A percentile compares a stretch with the other conserved stretches of the same genome.
Conservation (phyloP, 805 yeast genomes). For the Lipomyces starkeyi region DNA sequence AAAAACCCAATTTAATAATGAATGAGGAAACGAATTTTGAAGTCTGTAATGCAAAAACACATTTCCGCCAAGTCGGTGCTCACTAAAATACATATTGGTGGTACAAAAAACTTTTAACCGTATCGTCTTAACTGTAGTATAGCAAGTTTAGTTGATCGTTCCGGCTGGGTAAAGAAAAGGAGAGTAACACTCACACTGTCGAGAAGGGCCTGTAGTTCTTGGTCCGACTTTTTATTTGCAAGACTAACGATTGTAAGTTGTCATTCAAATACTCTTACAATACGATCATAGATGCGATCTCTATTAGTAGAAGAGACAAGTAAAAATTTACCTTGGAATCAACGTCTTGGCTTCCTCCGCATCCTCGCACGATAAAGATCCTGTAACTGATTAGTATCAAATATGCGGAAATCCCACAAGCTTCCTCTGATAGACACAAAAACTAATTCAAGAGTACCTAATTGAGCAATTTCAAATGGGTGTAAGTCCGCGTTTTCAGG, state of each 20-base stretch:
- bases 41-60: background rate
- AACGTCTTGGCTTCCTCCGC: slow-evolving; percentile 96
- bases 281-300: background rate
- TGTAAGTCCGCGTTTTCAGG: slow-evolving; percentile 80
- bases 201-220: slow-evolving; percentile 82
- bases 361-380: slow-evolving; percentile 91
- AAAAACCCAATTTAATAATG: no score
- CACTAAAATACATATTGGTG: background rate
- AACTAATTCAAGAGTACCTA: slow-evolving; percentile 47
- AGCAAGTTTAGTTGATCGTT: background rate
- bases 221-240: slow-evolving; percentile 77
- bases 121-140: background rate
- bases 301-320: background rate
- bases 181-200: slow-evolving; percentile 73
- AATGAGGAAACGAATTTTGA: background rate
- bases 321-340: slow-evolving; percentile 58
- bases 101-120: background rate
- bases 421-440: background rate
- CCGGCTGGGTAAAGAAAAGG: background rate
- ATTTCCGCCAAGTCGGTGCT: background rate
- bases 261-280: background rate
- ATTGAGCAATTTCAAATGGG: slow-evolving; percentile 94
- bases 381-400: slow-evolving; percentile 42
- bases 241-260: slow-evolving; percentile 54
- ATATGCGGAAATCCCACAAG: background rate